Evolutionary conservation across 169 alveolate genomes (phyloP).

Genomic region (Babesia microti): DNA sequence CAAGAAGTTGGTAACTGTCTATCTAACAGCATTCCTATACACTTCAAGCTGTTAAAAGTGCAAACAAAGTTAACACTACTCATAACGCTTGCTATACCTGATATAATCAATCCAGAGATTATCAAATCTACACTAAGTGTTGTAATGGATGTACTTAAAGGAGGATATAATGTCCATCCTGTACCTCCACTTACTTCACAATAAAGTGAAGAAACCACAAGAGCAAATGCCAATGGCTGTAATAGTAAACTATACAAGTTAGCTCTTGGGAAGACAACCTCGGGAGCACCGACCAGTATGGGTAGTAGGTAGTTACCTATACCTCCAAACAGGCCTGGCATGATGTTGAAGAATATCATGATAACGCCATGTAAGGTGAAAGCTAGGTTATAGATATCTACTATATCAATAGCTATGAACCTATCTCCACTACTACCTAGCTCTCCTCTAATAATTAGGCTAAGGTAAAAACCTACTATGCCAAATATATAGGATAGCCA

Average conservation of each 20-base stretch:
- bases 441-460: constrained; percentile 10
- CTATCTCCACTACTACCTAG: constrained; percentile 19
- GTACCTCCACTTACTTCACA: constrained; percentile 23
- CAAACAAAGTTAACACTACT: constrained; percentile 21
- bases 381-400: constrained; percentile 21
- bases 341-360: constrained; percentile 58
- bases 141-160: constrained; percentile 14
- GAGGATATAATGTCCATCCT: constrained; percentile 35
- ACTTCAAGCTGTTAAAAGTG: constrained; percentile 7
- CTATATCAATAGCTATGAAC: constrained; percentile 28
- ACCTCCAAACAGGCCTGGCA: constrained; percentile 67
- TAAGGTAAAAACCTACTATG: constrained; percentile 2
- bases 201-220: constrained; percentile 20
- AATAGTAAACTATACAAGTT: constrained; percentile 49
- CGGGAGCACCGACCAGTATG: constrained; percentile 55
- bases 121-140: constrained; percentile 14
- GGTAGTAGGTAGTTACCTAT: constrained; percentile 59
- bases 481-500: constrained; percentile 11
- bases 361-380: constrained; percentile 59
- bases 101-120: constrained; percentile 4
- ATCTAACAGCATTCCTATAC: constrained; percentile 13
- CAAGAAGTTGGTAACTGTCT: constrained; percentile 9
- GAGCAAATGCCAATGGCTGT: constrained; percentile 17
- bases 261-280: constrained; percentile 64
- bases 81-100: constrained; percentile 25